phyloP scores from a whole-genome alignment of 345 rosid genomes.

The Hirschfeldia incana region DNA sequence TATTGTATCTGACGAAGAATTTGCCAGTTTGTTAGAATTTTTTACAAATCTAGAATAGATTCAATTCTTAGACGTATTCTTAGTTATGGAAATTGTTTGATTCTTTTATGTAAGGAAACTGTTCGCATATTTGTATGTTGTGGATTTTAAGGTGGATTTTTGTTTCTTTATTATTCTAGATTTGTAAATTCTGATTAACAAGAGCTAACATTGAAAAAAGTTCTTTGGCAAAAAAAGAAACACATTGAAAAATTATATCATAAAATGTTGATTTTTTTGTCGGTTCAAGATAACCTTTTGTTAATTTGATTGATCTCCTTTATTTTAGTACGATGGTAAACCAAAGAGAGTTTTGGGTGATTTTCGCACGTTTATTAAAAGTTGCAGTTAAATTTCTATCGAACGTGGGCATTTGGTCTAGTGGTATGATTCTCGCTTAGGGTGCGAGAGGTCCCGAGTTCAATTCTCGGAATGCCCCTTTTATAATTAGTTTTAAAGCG shows the following conservation, averaged over 20 bases:
- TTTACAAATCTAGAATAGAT: neutral
- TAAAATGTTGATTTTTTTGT: neutral
- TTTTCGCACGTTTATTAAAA: neutral
- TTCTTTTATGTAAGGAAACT: neutral
- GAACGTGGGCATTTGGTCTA: slow-evolving; percentile 73
- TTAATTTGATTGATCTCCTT: neutral
- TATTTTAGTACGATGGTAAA: neutral
- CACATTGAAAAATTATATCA: neutral
- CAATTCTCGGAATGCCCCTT: slow-evolving; percentile 74
- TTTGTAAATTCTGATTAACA: neutral
- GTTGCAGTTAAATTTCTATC: rapidly evolving
- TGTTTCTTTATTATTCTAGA: neutral
- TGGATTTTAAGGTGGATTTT: neutral
- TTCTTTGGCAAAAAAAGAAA: neutral
- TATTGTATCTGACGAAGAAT: neutral
- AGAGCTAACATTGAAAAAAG: neutral
- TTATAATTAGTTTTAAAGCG: neutral
- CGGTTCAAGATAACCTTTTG: neutral
- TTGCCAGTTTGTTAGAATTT: neutral
- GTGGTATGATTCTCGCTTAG: slow-evolving; percentile 93
- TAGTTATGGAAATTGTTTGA: neutral
- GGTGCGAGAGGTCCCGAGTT: slow-evolving; percentile 87
- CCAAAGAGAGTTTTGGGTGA: neutral
- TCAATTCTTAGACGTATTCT: neutral
- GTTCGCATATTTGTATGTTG: too few relatives aligned